Conservation (phyloP, 305 asterid genomes). For the Vinca major region DNA sequence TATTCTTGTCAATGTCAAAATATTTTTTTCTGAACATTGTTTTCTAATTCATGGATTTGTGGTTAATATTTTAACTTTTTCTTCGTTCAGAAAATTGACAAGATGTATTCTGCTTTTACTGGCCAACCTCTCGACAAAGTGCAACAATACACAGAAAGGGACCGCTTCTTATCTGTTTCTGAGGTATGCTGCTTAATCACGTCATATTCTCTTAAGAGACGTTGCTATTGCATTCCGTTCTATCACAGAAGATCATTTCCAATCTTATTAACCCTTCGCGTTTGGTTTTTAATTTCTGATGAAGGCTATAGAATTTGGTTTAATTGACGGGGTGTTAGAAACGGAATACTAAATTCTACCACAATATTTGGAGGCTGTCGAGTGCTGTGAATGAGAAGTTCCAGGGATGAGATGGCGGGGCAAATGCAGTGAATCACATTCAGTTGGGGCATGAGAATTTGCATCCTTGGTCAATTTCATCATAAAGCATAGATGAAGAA, state of each 20-base stretch:
- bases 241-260: neutral
- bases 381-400: neutral
- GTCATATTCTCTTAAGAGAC: neutral
- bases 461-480: neutral
- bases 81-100: slow-evolving; percentile 65
- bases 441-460: neutral
- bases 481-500: neutral
- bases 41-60: neutral
- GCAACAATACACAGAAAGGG: slow-evolving; percentile 76
- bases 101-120: slow-evolving; percentile 77
- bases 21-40: neutral
- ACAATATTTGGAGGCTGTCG: neutral
- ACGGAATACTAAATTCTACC: slow-evolving; percentile 48
- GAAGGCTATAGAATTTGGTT: slow-evolving; percentile 94
- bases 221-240: neutral
- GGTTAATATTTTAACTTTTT: neutral
- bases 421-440: neutral
- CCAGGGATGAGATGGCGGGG: neutral
- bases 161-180: slow-evolving; percentile 64
- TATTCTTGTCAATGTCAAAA: neutral
- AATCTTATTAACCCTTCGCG: neutral
- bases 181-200: slow-evolving; percentile 46
- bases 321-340: slow-evolving; percentile 77
- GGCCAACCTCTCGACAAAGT: slow-evolving; percentile 80
- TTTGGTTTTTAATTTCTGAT: neutral